Base-by-base conservation (phyloP, 2,329 filamentous ascomycete species). In the Monilinia laxa region DNA sequence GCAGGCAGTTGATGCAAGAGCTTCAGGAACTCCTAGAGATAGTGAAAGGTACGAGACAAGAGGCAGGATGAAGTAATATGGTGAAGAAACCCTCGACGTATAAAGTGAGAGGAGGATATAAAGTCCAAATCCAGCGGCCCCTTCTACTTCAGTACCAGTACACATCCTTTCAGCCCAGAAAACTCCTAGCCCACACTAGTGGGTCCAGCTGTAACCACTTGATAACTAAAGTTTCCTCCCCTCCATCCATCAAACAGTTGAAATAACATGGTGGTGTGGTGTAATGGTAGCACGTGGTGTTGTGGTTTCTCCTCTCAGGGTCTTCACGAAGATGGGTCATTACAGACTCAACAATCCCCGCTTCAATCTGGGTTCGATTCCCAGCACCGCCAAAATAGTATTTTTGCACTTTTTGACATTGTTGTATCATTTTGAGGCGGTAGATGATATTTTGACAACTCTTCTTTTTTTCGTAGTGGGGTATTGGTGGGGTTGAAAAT, bases 281-380 rank as follows among this genome's bases (percentile, higher is more conserved):
- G 57, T 59, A 59, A 59, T 59, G 57, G 57, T 59, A 59, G 57
- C 57, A 59, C 57, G 57, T 59, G 42, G 57, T 59, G 57, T 59
- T 59, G 57, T 59, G 57, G 57, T 59, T 59, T 59, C 57, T 49
- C 57, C 57, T 49, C 57, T 23, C 2, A 23, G 57, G 57, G 57
- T 59, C 57, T 49, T 59, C 57, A 59, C 57, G 57, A 59, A 35
- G 25, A 10, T 2, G 57, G 23, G 42, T 31, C 28, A 2, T 59
- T 35, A 18, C 20, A 4, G 20, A 6, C 42, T 59, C 57, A 47
- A 35, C 25, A 35, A 18, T 14, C 18, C 11, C 57, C 57, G 57
- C 57, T 59, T 59, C 57, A 59, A 59, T 59, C 57, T 59, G 57
- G 57, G 57, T 59, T 59, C 57, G 57, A 59, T 59, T 59, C 57